phyloP scores from a whole-genome alignment of 2,329 filamentous ascomycete genomes.

The Chrysoporthe austroafricana region DNA sequence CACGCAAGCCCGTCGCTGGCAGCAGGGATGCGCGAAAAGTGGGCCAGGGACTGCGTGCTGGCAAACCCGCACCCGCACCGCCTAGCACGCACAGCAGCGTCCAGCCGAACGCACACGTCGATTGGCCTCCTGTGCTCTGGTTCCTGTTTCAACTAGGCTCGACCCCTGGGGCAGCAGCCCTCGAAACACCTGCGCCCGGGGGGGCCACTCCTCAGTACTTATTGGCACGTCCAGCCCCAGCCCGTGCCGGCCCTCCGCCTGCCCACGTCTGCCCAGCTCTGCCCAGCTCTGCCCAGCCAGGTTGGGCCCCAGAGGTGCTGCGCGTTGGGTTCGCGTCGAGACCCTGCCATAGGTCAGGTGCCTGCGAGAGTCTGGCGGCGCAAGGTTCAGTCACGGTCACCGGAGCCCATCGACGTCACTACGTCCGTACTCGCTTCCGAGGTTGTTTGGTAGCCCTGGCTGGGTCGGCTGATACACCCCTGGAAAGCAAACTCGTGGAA shows the following conservation, averaged over 20 bases:
- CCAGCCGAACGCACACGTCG: neutral
- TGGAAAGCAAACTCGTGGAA: neutral
- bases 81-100: neutral
- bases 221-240: neutral
- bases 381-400: too few species aligned
- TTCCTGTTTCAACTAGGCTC: conserved; percentile 5
- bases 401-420: too few species aligned
- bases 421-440: too few species aligned
- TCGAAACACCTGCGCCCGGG: neutral
- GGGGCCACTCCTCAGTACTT: neutral
- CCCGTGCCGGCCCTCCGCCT: neutral
- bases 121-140: neutral
- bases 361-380: too few species aligned
- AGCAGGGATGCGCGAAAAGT: conserved; percentile 5
- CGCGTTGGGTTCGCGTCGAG: too few species aligned
- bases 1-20: conserved; percentile 1
- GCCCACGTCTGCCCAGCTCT: too few species aligned
- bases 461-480: neutral
- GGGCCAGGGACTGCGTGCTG: neutral
- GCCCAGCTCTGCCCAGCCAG: too few species aligned
- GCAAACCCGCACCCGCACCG: neutral
- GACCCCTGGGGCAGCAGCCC: neutral
- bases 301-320: too few species aligned
- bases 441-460: neutral
- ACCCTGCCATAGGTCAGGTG: too few species aligned